phyloP scores from a whole-genome alignment of 805 yeast genomes.

The Peterozyma xylosa region DNA sequence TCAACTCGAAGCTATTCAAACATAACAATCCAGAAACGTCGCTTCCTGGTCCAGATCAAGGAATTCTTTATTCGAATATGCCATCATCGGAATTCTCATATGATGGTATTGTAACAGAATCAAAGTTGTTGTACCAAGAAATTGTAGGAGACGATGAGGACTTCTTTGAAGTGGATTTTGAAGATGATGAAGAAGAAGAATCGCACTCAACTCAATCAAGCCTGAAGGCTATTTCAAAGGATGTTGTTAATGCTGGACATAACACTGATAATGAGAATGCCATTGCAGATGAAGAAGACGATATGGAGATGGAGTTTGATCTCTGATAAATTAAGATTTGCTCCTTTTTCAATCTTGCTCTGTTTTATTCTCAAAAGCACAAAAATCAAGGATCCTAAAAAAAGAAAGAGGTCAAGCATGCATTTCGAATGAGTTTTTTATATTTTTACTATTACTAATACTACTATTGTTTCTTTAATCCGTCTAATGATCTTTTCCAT shows the following conservation, averaged over 20 bases:
- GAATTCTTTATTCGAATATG: constrained; percentile 44
- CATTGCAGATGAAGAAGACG: constrained; percentile 29
- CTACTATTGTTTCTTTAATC: no score
- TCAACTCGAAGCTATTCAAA: constrained; percentile 30
- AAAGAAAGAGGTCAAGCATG: neutral
- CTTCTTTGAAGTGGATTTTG: constrained; percentile 93
- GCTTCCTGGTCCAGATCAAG: constrained; percentile 37
- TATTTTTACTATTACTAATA: no score
- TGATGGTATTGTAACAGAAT: constrained; percentile 84
- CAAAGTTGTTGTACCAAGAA: constrained; percentile 61
- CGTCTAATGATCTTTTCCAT: no score
- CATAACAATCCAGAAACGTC: constrained; percentile 19
- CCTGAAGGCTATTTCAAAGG: neutral
- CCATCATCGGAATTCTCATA: constrained; percentile 85
- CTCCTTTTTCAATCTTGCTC: constrained; percentile 1
- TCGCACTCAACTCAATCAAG: neutral
- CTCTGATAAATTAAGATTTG: constrained; percentile 10
- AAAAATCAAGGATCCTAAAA: neutral
- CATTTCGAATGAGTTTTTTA: neutral
- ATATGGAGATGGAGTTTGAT: constrained; percentile 30
- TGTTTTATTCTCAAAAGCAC: neutral
- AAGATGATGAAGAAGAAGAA: constrained; percentile 73
- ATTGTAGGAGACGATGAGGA: constrained; percentile 94
- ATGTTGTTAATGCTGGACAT: constrained; percentile 14
- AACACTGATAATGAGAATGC: constrained; percentile 20